Percentiles rank a stretch among this genome's conserved stretches.
phyloP scores from a whole-genome alignment of 2,329 filamentous ascomycete genomes.

The Akanthomyces uredinophilus region DNA sequence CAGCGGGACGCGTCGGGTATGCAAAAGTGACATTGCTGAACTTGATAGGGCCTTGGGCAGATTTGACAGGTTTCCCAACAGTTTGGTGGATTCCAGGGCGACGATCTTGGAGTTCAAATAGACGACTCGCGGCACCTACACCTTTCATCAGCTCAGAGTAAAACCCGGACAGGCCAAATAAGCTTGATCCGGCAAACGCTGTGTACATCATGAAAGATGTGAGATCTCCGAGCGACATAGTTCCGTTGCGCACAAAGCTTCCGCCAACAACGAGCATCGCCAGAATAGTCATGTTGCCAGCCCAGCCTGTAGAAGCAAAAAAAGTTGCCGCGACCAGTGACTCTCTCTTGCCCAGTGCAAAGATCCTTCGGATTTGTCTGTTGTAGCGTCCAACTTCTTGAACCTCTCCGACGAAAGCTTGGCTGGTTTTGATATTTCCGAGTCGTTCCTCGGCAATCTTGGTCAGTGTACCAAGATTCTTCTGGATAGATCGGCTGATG shows the following conservation, averaged over 20 bases:
- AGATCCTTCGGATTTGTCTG: slow-evolving; percentile 85
- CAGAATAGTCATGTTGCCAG: slow-evolving; percentile 94
- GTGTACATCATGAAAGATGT: slow-evolving; percentile 99
- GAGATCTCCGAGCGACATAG: slow-evolving; percentile 85
- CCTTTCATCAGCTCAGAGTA: slow-evolving; percentile 99
- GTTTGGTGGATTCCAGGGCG: slow-evolving; percentile 83
- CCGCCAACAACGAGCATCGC: slow-evolving; percentile 87
- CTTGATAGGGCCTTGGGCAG: slow-evolving; percentile 80
- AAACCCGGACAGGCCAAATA: slow-evolving; percentile 92
- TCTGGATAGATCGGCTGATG: slow-evolving; percentile 86
- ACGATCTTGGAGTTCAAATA: slow-evolving; percentile 94
- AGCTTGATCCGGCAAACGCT: slow-evolving; percentile 75
- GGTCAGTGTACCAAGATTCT: slow-evolving; percentile 84
- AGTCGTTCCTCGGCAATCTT: slow-evolving; percentile 98
- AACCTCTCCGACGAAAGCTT: slow-evolving; percentile 91
- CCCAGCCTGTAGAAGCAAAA: slow-evolving; percentile 80
- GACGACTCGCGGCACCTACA: slow-evolving; percentile 87
- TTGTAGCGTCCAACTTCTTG: slow-evolving; percentile 91
- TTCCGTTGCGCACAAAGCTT: slow-evolving; percentile 78
- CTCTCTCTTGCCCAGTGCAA: slow-evolving; percentile 79
- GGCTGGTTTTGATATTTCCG: slow-evolving; percentile 92
- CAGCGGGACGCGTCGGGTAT: slow-evolving; percentile 89
- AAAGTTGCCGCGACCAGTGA: slow-evolving; percentile 87
- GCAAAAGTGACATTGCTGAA: slow-evolving; percentile 84
- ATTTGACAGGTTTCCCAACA: slow-evolving; percentile 69